phyloP scores from a whole-genome alignment of 2,329 filamentous ascomycete species.

The Phaeosphaeria sp. region DNA sequence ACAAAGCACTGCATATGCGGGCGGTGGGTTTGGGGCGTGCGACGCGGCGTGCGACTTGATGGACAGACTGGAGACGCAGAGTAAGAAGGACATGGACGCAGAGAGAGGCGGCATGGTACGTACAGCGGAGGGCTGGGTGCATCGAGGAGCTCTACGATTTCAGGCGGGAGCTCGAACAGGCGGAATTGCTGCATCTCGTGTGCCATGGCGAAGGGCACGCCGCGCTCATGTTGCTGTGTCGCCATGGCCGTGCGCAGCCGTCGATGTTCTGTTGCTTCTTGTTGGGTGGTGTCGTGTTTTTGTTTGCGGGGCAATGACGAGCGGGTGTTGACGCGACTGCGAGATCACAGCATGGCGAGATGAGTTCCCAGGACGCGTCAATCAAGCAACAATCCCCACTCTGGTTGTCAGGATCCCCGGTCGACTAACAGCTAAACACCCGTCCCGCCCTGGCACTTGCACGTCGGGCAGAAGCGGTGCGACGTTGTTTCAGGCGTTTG shows the following conservation, averaged over 20 bases:
- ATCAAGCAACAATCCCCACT: constrained; percentile 30
- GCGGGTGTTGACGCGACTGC: not conserved
- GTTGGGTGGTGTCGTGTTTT: constrained; percentile 12
- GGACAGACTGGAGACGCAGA: constrained; percentile 37
- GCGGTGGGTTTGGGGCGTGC: constrained; percentile 31
- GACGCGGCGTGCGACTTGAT: constrained; percentile 42
- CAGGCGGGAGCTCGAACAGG: constrained; percentile 66
- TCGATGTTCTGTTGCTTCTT: constrained; percentile 11
- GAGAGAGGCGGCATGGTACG: constrained; percentile 29
- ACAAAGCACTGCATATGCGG: constrained; percentile 64
- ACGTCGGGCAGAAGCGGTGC: constrained; percentile 20
- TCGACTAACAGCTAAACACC: not conserved
- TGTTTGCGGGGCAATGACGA: constrained; percentile 27
- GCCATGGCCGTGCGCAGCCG: constrained; percentile 50
- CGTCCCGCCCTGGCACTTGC: constrained; percentile 11
- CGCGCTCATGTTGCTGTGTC: constrained; percentile 49
- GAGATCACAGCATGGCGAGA: constrained; percentile 5
- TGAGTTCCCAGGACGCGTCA: not conserved
- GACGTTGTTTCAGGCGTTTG: constrained; percentile 28
- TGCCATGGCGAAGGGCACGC: constrained; percentile 53
- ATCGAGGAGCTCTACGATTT: constrained; percentile 61
- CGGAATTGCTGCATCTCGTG: constrained; percentile 61
- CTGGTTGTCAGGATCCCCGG: not conserved
- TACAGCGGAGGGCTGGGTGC: constrained; percentile 54
- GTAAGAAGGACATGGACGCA: constrained; percentile 30